Base-by-base conservation (phyloP, 805 yeast genomes). In the Metschnikowia noctiluminum region DNA sequence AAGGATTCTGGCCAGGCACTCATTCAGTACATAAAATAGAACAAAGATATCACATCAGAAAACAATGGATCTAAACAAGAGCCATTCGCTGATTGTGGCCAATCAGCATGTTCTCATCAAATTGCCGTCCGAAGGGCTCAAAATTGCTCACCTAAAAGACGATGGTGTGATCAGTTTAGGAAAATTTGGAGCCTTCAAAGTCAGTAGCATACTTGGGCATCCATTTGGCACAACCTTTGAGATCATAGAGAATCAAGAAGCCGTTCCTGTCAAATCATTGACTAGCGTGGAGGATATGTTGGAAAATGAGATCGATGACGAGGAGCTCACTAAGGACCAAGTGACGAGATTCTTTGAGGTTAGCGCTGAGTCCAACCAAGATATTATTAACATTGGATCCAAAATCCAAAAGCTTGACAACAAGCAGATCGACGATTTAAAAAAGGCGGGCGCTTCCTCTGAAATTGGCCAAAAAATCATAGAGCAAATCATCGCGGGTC, bases 141-240 rank as follows among this genome's bases (percentile, higher is more conserved):
- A 88, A 62, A 76, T 91, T 36, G 81, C 86, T n/a, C 81, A 84
- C 56, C 70, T 91, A 50, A 77, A 74, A 43, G 75, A 79, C 3
- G 82, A 79, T 31, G 81, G 84, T 0, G 63, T 78, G 10, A 77
- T 94, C 15, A 80, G 82, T 47, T 74, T 94, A 54, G 99, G 99
- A 1, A 92, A 94, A 63, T 94, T 92, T 66, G 99, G 99, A 15
- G 74, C 85, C 0, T 94, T 94, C 63, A 70, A 77, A 30, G 89
- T 86, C 2, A 81, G 84, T 53, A 85, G 80, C 45, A 77, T 92
- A 11, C 65, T 92, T 37, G 97, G 97, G 2, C 84, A 75, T 58
- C 86, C 90, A 6, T 87, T 80, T 60, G 99, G 98, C 1, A 92
- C 88, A 56, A 81, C 96, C 0, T 94, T 91, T 68, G 97, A 92